These are phyloP conservation scores for Stenogyne calaminthoides DNA, from an alignment of 305 asterid species.

Conservation along the genomic window DNA sequence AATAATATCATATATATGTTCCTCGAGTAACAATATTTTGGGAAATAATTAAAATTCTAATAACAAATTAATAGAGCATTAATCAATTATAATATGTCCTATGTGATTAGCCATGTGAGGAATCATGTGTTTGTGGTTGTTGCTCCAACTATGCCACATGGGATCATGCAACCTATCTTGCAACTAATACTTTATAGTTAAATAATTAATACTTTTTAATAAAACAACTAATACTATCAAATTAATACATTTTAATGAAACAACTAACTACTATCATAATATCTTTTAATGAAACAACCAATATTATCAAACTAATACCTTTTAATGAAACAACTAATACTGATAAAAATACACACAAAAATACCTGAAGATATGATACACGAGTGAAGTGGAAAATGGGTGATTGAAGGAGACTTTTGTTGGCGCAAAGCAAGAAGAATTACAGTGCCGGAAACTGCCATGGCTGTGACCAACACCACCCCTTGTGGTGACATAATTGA, in stretches of 20 bases:
- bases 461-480: constrained; percentile 75
- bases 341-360: no score
- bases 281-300: no score
- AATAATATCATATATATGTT: not conserved
- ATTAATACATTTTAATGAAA: no score
- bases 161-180: not conserved
- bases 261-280: no score
- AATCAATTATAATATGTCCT: not conserved
- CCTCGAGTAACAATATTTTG: not conserved
- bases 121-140: not conserved
- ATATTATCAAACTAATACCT: no score
- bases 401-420: constrained; percentile 42
- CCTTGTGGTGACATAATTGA: constrained; percentile 64
- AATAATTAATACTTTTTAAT: no score
- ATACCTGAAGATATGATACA: constrained; percentile 56
- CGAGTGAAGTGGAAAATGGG: constrained; percentile 36
- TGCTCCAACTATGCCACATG: not conserved
- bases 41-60: not conserved
- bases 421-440: constrained; percentile 65
- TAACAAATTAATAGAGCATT: not conserved
- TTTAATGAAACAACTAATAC: no score
- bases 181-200: no score
- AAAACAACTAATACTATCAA: no score
- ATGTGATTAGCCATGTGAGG: not conserved
- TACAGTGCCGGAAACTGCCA: constrained; percentile 89